Percentiles rank a stretch among this genome's conserved stretches.
phyloP scores from a whole-genome alignment of 2,329 filamentous ascomycete species.

The Pseudogymnoascus sp. region DNA sequence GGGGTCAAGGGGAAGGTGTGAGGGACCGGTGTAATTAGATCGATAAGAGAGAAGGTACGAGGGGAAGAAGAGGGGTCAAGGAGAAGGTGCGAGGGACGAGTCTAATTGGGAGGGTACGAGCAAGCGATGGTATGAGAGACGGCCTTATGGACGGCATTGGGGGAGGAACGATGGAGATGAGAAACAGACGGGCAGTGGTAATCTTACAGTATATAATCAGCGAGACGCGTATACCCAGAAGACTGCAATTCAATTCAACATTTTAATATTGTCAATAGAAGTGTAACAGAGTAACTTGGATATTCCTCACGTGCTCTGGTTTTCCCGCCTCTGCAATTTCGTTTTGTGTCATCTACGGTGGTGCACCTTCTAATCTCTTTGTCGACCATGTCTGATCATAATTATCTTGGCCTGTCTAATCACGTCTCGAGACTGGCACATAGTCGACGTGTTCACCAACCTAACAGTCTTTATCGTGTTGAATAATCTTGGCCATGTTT shows the following conservation, averaged over 20 bases:
- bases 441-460: too few relatives aligned
- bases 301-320: background rate
- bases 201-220: background rate
- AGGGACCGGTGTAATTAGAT: background rate
- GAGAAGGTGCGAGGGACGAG: background rate
- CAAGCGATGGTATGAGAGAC: background rate
- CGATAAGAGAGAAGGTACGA: background rate
- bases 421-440: too few relatives aligned
- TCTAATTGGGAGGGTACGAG: background rate
- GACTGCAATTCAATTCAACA: slow-evolving; percentile 4
- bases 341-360: background rate
- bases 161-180: background rate
- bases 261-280: background rate
- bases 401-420: background rate
- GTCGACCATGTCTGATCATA: background rate
- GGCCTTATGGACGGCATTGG: too few relatives aligned
- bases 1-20: background rate
- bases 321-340: background rate
- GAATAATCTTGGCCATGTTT: background rate
- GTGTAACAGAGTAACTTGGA: background rate
- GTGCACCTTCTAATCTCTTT: background rate
- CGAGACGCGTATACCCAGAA: slow-evolving; percentile 1
- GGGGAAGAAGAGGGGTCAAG: background rate
- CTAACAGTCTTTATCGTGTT: background rate
- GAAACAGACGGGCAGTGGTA: background rate